Evolutionary conservation across 192 early-diverging fungal genomes (phyloP), one percentile per base, ranked within the genome.

Genomic region (Coemansia sp.): DNA sequence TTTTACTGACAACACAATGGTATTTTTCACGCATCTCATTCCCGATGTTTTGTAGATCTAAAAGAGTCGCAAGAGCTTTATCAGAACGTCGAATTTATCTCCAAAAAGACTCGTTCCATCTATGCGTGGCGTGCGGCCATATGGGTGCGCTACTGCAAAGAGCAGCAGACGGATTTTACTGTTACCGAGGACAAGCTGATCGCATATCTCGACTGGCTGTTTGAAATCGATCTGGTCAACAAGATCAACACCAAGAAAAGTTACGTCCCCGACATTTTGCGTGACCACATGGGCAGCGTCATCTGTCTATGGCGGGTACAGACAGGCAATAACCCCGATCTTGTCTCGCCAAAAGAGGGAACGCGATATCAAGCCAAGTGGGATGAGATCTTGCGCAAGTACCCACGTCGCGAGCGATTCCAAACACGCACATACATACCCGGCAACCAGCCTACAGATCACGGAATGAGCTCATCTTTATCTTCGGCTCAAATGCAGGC

Each of bases 231-330:
- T 42, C 42, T 78, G 22, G 66, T 69, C 54, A 64, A 78, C 69
- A 78, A 69, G 25, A 78, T 78, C 66, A 78, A 78, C 51, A 78
- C 75, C 34, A 78, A 78, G 52, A 78, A 78, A 56, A 78, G 55
- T 55, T 78, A 72, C 39, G 75, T 78, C 11, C 75, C 75, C 3
- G 75, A 78, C 42, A 78, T 78, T 18, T 52, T 78, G 62, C 69
- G 75, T n/a, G 75, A 78, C 53, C 69, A 78, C 39, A 68, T 78
- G 69, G 75, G 75, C 57, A 78, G 75, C 50, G 62, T 78, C 21
- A 72, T 78, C 33, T 72, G 75, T 22, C 62, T 78, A 17, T 79
- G 76, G 76, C 65, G 76, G 61, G 66, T 79, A 17, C 76, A 79
- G 60, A 79, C 69, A 10, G 66, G 66, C 55, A 72, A 72, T 53